These are phyloP conservation scores for Amanita phalloides DNA, from an alignment of 768 basidiomycete species.

Conservation along the genomic window DNA sequence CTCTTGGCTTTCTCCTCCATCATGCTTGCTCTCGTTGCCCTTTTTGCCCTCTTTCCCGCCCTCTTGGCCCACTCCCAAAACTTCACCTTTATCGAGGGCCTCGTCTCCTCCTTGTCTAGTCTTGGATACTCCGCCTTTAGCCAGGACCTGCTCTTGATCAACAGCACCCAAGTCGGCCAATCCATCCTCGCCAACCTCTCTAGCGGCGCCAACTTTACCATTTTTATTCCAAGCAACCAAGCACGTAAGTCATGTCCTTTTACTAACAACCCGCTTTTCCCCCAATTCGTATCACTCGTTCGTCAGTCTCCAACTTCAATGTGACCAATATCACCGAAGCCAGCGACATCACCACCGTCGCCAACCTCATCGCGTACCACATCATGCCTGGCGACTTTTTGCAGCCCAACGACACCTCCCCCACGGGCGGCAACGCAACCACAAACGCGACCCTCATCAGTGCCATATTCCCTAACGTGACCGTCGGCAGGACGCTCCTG, in stretches of 20 bases:
- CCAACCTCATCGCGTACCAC: conserved; percentile 8
- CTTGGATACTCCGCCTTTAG: conserved; percentile 33
- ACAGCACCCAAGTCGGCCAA: conserved; percentile 30
- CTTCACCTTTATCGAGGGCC: conserved; percentile 14
- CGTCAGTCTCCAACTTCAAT: conserved; percentile 1
- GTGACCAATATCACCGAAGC: not conserved
- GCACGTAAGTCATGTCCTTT: conserved; percentile 32
- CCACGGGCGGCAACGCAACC: conserved; percentile 2
- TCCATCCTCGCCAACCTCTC: conserved; percentile 31
- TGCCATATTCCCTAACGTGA: conserved; percentile 42
- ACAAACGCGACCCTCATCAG: conserved; percentile 19
- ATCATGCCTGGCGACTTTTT: conserved; percentile 6
- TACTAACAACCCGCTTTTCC: not conserved
- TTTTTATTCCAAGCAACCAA: conserved; percentile 47
- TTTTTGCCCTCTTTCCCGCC: conserved; percentile 9
- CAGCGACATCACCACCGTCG: not conserved
- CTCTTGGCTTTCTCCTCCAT: not conserved
- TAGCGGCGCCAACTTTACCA: conserved; percentile 28
- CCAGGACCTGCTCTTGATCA: conserved; percentile 26
- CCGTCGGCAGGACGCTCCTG: conserved; percentile 56
- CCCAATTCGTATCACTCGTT: not conserved
- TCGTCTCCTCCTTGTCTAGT: conserved; percentile 26
- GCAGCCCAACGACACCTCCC: conserved; percentile 3
- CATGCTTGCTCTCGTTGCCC: conserved; percentile 5
- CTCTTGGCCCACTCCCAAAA: conserved; percentile 8